Base-by-base conservation (phyloP, 805 yeast genomes). In the Kuraishia capsulata region DNA sequence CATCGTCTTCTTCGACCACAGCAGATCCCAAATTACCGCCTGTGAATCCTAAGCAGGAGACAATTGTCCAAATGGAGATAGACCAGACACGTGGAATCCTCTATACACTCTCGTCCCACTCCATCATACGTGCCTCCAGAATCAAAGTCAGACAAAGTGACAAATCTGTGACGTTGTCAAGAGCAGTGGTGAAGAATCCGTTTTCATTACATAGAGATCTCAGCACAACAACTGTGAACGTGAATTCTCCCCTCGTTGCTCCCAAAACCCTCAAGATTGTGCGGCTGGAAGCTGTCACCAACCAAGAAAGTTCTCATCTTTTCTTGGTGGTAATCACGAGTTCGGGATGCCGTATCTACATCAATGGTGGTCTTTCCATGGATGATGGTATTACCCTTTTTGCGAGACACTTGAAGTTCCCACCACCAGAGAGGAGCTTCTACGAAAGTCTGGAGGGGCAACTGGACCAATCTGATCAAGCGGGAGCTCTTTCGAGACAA, bases 91-190 rank as follows among this genome's bases (percentile, higher is more conserved):
- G 96, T 54, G 77, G 76, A 23, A 67, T 85, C 18, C 54, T 92
- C 14, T 92, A 92, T 57, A 75, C 96, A 0, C 69, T 92, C 35
- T 83, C 96, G 0, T 80, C 87, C 18, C 76, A 72, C 41, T 87
- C 96, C 0, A 71, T 77, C n/a, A 76, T 92, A 17, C 73, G 94
- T 49, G 85, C 86, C 3, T 90, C 87, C 57, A 71, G 73, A 51
- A 65, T 85, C 44, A 65, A 63, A 20, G 59, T 60, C 13, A 50
- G 56, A n/a, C 54, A 69, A 60, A 49, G 55, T 35, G 69, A 67
- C 19, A 49, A 67, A 42, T 47, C 61, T 56, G 45, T 49, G 11
- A 47, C 48, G 10, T 38, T 58, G 5, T 59, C 62, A 3, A 40
- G 52, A 3, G 49, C 51, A 24, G 44, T 58, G 36, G 58, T 59